phyloP scores from a whole-genome alignment of 2,329 filamentous ascomycete genomes.

The Xylariaceae sp. region DNA sequence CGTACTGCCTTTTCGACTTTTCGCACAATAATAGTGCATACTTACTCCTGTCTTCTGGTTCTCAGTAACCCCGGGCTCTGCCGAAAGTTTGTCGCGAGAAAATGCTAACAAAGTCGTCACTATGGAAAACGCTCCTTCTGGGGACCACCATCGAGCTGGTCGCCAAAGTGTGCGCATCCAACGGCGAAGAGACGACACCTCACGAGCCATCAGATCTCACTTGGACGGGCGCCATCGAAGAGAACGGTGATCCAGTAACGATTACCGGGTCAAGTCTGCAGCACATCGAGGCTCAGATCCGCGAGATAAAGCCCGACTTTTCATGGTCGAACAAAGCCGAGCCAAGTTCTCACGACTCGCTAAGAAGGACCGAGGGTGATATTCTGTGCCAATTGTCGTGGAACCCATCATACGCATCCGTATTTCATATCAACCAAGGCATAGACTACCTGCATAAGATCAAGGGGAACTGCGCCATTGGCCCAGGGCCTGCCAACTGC shows the following conservation, averaged over 20 bases:
- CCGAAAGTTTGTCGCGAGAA: neutral
- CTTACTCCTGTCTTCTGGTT: neutral
- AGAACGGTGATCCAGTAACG: neutral
- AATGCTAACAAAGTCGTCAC: neutral
- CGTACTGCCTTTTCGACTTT: neutral
- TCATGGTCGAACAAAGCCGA: constrained; percentile 8
- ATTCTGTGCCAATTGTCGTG: constrained; percentile 11
- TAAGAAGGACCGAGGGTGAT: neutral
- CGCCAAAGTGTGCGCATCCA: neutral
- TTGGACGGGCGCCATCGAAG: constrained; percentile 12
- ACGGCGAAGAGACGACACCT: neutral
- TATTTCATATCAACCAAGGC: constrained; percentile 16
- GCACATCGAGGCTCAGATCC: constrained; percentile 16
- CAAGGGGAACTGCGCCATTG: constrained; percentile 15
- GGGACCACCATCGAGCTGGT: neutral
- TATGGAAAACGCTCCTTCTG: neutral
- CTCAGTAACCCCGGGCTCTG: neutral
- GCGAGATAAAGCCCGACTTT: constrained; percentile 5
- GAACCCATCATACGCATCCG: constrained; percentile 14
- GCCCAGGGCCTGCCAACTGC: constrained; percentile 18
- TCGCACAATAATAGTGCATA: neutral
- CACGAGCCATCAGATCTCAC: constrained; percentile 5
- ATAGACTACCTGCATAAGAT: constrained; percentile 14
- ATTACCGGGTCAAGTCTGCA: constrained; percentile 11
- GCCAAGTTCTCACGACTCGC: neutral